Evolutionary conservation across 257 asterid genomes (phyloP).

Genomic region (Ocimum tenuiflorum): DNA sequence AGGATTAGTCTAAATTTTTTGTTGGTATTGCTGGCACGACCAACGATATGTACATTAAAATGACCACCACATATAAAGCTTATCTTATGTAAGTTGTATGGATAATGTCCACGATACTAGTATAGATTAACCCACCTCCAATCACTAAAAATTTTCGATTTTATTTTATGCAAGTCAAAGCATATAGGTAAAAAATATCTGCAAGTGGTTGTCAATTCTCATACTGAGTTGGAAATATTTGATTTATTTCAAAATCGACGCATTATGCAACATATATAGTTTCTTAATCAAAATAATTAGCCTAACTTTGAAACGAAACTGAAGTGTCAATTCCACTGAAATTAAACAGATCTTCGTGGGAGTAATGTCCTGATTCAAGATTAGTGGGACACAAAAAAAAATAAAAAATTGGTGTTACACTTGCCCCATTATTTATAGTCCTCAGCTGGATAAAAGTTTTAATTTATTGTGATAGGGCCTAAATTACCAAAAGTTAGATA

Average conservation of each 20-base stretch:
- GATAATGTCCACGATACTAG: too few species aligned
- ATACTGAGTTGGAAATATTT: background rate
- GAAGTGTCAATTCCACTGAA: background rate
- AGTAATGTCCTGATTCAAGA: background rate
- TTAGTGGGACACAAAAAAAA: background rate
- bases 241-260: too few species aligned
- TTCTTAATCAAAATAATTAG: too few species aligned
- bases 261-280: too few species aligned
- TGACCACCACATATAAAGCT: too few species aligned
- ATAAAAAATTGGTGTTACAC: background rate
- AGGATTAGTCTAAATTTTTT: background rate
- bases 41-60: too few species aligned
- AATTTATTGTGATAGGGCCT: background rate
- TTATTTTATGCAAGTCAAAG: background rate
- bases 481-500: background rate
- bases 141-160: background rate
- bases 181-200: background rate
- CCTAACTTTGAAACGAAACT: background rate
- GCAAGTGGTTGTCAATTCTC: background rate
- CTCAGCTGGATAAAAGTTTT: too few species aligned
- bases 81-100: too few species aligned
- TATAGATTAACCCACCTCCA: too few species aligned
- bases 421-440: background rate
- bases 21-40: too few species aligned
- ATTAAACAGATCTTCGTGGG: background rate